A percentile compares a stretch with the other conserved stretches of the same genome.
Conservation (phyloP, 495 filamentous ascomycete species). For the Penicillium cinerascens region DNA sequence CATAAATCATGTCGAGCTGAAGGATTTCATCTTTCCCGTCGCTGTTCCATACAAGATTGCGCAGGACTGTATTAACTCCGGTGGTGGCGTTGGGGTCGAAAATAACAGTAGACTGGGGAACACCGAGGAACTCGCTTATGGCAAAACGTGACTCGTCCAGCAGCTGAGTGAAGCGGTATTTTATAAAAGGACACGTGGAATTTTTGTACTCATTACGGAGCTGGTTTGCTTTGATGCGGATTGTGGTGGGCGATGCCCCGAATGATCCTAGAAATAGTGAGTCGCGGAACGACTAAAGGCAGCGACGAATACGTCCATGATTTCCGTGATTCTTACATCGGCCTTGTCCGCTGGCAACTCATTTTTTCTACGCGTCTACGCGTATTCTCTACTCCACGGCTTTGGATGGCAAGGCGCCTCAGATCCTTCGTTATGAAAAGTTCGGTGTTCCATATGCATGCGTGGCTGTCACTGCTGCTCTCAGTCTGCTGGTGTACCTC, state of each 20-base stretch:
- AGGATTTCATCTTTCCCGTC: conserved; percentile 52
- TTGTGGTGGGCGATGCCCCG: conserved; percentile 59
- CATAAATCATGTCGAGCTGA: conserved; percentile 66
- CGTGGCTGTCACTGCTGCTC: conserved; percentile 22
- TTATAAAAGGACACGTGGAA: conserved; percentile 65
- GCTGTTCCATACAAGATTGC: conserved; percentile 54
- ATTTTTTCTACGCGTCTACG: conserved; percentile 68
- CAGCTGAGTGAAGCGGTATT: conserved; percentile 54
- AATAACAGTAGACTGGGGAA: conserved; percentile 57
- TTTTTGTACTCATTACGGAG: conserved; percentile 58
- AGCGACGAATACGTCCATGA: conserved; percentile 42
- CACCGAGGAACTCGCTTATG: conserved; percentile 59
- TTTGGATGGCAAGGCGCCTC: conserved; percentile 60
- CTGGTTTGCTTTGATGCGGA: conserved; percentile 50
- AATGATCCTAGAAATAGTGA: conserved; percentile 56
- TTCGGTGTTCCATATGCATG: conserved; percentile 40
- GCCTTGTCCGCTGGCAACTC: conserved; percentile 65
- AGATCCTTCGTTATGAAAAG: conserved; percentile 44
- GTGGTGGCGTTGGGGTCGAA: conserved; percentile 72
- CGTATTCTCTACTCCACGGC: conserved; percentile 70
- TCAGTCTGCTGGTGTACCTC: conserved; percentile 29
- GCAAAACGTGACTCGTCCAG: conserved; percentile 61
- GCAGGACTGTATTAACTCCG: conserved; percentile 71
- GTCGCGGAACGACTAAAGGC: no score
- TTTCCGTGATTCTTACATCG: conserved; percentile 64